Conservation (phyloP, 2,329 filamentous ascomycete genomes). For the Dothistroma septosporum region DNA sequence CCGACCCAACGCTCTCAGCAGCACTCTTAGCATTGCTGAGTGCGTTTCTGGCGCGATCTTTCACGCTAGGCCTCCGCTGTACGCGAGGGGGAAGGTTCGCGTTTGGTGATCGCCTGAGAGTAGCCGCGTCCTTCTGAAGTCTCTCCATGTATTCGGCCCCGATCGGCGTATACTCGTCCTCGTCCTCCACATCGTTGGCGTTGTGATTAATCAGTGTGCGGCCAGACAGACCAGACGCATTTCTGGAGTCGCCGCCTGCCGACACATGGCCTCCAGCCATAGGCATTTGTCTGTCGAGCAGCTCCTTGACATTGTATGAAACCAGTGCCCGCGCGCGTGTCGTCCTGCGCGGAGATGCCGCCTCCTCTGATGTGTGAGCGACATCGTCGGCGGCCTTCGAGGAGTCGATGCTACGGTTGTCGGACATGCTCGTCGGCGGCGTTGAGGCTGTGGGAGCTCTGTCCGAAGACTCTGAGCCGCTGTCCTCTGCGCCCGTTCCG, state of each 20-base stretch:
- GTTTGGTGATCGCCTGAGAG: conserved; percentile 16
- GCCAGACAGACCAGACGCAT: conserved; percentile 42
- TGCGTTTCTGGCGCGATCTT: conserved; percentile 23
- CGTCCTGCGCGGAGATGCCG: conserved; percentile 41
- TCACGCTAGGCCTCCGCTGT: conserved; percentile 28
- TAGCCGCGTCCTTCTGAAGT: conserved; percentile 40
- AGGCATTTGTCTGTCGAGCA: conserved; percentile 24
- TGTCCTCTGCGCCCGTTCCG: conserved; percentile 29
- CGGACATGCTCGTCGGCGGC: conserved; percentile 63
- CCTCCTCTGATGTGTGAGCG: conserved; percentile 15
- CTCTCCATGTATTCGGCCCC: conserved; percentile 45
- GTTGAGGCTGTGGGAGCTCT: conserved; percentile 55
- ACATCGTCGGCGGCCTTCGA: conserved; percentile 25
- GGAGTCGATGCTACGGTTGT: conserved; percentile 54
- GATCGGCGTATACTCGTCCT: conserved; percentile 22
- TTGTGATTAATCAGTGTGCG: conserved; percentile 28
- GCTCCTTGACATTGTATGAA: conserved; percentile 55
- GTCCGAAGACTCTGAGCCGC: conserved; percentile 46
- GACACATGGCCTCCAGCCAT: conserved; percentile 4
- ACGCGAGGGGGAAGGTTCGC: conserved; percentile 15
- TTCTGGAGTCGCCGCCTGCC: conserved; percentile 36
- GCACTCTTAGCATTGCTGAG: conserved; percentile 25
- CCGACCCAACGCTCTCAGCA: conserved; percentile 27
- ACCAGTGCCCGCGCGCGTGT: conserved; percentile 54
- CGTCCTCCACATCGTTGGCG: conserved; percentile 14